Conservation (phyloP, 108 stramenopile species). For the Fistulifera pelliculosa region DNA sequence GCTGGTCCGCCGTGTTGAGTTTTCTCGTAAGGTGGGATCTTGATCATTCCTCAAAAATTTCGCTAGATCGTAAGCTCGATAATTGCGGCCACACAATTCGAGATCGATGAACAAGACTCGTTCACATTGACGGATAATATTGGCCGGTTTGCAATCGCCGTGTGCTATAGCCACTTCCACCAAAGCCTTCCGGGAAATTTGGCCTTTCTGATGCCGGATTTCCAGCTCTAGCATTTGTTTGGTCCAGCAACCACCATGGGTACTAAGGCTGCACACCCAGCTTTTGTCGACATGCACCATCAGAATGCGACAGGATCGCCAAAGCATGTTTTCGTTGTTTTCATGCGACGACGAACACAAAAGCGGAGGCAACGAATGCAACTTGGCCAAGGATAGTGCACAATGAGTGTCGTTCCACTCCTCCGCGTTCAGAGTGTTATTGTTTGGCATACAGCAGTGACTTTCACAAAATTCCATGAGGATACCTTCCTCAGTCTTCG, state of each 20-base stretch:
- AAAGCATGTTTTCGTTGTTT: constrained; percentile 6
- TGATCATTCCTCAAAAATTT: constrained; percentile 14
- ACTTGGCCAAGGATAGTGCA: neutral
- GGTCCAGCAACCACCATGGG: neutral
- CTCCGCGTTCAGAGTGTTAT: neutral
- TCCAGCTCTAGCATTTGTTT: neutral
- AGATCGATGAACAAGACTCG: constrained; percentile 9
- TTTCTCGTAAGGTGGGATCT: neutral
- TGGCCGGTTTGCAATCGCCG: constrained; percentile 19
- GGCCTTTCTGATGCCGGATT: neutral
- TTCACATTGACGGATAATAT: neutral
- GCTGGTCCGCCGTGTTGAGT: neutral
- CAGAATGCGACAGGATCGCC: constrained; percentile 5
- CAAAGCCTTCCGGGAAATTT: neutral
- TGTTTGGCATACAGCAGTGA: no score
- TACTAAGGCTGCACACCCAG: neutral
- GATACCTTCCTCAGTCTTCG: neutral
- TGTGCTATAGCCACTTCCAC: constrained; percentile 9
- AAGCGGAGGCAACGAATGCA: constrained; percentile 1
- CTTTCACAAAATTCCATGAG: constrained; percentile 12
- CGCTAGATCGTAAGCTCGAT: constrained; percentile 17
- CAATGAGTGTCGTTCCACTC: constrained; percentile 6
- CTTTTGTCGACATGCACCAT: neutral
- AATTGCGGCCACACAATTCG: constrained; percentile 10
- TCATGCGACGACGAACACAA: neutral